phyloP scores from a whole-genome alignment of 2,329 filamentous ascomycete species.

The Diaporthe sp. region DNA sequence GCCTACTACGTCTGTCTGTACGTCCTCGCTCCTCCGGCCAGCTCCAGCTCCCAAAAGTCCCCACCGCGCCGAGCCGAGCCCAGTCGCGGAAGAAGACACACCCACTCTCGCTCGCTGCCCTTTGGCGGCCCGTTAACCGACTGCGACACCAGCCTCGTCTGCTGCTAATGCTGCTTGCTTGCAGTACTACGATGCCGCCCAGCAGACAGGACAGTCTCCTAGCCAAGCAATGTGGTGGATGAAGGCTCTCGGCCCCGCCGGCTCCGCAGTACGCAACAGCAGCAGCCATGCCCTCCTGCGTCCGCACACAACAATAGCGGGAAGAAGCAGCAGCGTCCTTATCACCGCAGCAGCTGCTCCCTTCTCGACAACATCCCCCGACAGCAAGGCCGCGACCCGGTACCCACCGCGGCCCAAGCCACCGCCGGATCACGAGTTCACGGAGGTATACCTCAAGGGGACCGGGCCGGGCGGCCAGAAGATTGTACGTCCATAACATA shows the following conservation, averaged over 20 bases:
- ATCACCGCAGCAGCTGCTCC: slow-evolving; percentile 25
- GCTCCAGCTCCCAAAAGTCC: not conserved
- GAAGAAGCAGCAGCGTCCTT: not conserved
- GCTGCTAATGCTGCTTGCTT: not conserved
- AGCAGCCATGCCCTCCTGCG: not conserved
- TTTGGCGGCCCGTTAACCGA: not conserved
- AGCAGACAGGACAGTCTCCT: not conserved
- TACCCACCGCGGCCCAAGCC: slow-evolving; percentile 74
- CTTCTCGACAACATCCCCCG: slow-evolving; percentile 46
- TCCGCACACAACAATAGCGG: too few relatives aligned
- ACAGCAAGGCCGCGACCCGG: slow-evolving; percentile 67
- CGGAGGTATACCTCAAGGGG: slow-evolving; percentile 89
- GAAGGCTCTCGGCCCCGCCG: not conserved
- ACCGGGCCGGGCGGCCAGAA: slow-evolving; percentile 95
- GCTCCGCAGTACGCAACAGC: slow-evolving; percentile 1
- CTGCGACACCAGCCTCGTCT: not conserved
- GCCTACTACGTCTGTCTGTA: not conserved
- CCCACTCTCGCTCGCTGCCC: not conserved
- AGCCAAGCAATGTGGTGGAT: slow-evolving; percentile 29
- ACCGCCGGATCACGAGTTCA: slow-evolving; percentile 81
- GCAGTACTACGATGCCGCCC: not conserved
- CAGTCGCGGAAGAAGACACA: not conserved
- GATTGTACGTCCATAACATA: slow-evolving; percentile 69
- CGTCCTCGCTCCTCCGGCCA: too few relatives aligned
- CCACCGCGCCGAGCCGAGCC: slow-evolving; percentile 11